These are phyloP conservation scores for Solioccasus polychromus DNA, from an alignment of 768 basidiomycete genomes.

Conservation along the genomic window DNA sequence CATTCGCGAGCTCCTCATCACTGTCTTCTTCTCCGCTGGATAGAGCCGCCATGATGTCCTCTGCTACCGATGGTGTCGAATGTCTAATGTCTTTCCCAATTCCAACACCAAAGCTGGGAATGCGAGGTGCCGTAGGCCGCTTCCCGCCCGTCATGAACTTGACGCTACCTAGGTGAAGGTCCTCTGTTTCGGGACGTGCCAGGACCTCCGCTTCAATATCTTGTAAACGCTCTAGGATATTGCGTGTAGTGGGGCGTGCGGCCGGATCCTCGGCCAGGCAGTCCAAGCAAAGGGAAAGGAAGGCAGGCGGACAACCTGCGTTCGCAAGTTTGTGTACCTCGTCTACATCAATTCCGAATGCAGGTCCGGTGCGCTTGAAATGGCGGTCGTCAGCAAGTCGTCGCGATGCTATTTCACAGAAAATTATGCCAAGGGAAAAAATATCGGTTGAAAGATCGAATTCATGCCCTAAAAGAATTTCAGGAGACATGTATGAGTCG, in stretches of 20 bases:
- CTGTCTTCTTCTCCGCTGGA: constrained; percentile 58
- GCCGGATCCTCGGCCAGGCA: constrained; percentile 68
- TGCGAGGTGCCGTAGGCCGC: constrained; percentile 63
- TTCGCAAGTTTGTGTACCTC: constrained; percentile 71
- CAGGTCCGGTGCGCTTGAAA: constrained; percentile 76
- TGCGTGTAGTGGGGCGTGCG: constrained; percentile 69
- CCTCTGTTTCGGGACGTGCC: constrained; percentile 59
- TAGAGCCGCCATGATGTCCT: constrained; percentile 33
- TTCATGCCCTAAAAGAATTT: constrained; percentile 86
- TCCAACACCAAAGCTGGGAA: constrained; percentile 82
- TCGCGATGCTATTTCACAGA: constrained; percentile 87
- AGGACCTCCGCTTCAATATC: constrained; percentile 85
- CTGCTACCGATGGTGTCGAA: constrained; percentile 30
- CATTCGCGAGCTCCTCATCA: constrained; percentile 61
- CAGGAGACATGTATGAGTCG: constrained; percentile 95
- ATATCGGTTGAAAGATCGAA: constrained; percentile 95
- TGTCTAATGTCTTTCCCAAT: constrained; percentile 57
- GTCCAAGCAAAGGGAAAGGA: constrained; percentile 74
- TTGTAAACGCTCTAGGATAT: constrained; percentile 75
- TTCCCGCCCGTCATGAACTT: constrained; percentile 73
- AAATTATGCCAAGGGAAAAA: constrained; percentile 89
- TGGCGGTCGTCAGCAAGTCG: constrained; percentile 79
- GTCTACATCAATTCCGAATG: constrained; percentile 70
- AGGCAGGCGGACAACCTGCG: constrained; percentile 73
- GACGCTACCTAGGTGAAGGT: constrained; percentile 81